These are phyloP conservation scores for Dacryopinax primogenitus DNA, from an alignment of 768 basidiomycete genomes.

Conservation along the genomic window DNA sequence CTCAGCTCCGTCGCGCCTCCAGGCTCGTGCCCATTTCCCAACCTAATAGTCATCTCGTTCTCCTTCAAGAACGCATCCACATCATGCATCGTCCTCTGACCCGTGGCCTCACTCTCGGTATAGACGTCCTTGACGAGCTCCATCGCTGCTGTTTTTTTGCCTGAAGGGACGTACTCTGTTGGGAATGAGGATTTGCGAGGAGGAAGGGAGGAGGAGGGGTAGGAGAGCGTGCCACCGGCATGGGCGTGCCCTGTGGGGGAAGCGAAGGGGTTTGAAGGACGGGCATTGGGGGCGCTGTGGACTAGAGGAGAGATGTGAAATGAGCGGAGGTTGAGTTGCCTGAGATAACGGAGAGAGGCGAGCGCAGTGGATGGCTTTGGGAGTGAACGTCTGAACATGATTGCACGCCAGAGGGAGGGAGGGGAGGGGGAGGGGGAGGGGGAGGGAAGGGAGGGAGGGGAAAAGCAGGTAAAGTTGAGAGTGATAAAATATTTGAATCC, in stretches of 20 bases:
- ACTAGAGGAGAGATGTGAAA: constrained; percentile 7
- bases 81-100: not conserved
- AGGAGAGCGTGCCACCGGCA: constrained; percentile 11
- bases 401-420: not conserved
- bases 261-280: constrained; percentile 3
- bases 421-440: not conserved
- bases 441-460: not conserved
- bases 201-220: constrained; percentile 12
- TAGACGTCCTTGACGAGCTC: constrained; percentile 2
- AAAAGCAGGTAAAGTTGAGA: too few relatives aligned
- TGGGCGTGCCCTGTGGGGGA: constrained; percentile 10
- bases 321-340: constrained; percentile 11
- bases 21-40: not conserved
- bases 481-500: too few relatives aligned
- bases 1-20: not conserved
- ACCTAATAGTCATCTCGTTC: constrained; percentile 4
- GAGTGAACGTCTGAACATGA: constrained; percentile 13
- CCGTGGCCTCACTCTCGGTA: not conserved
- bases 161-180: constrained; percentile 7
- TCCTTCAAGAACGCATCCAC: not conserved
- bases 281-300: not conserved
- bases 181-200: constrained; percentile 13
- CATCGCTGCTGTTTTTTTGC: not conserved
- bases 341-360: constrained; percentile 8
- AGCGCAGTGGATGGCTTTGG: constrained; percentile 5